Base-by-base conservation (phyloP, 805 yeast species). In the Kregervanrija delftensis region DNA sequence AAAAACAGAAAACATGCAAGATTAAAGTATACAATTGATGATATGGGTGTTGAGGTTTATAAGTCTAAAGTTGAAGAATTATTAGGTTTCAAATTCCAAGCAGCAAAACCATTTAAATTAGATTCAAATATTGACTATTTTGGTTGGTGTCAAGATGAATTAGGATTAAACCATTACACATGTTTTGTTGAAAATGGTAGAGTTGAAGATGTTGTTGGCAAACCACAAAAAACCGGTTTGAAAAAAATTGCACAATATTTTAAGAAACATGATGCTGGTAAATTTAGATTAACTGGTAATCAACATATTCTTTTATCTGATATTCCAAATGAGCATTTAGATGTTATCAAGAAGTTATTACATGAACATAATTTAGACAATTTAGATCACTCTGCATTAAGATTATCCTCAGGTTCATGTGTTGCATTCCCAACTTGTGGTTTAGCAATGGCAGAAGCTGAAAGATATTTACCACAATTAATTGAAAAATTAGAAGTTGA, bases 371-470 rank as follows among this genome's bases (percentile, higher is more conserved):
- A 83, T 64, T 74, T 91, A 51, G 96, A 88, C 63, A 89, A 88
- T 68, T 74, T 89, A 42, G 76, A 81, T 52, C 51, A 49, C 38
- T 81, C 95, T 45, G 95, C 85, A 3, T 72, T 91, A 59, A 80
- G 98, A 65, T 74, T 88, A 47, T 83, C 96, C 9, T 87, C 96
- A 8, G 89, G 96, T 22, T 95, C 98, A 0, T 91, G 98, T 77
- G 98, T 91, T 47, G 97, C 96, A 2, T 82, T 91, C 77, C 98
- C 98, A 54, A 91, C 98, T 1, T 91, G 98, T 79, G 98, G 98
- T 55, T 77, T 91, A 60, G 98, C 98, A 14, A 89, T 91, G 97
- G 98, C 98, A 32, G 98, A 91, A 69, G 84, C 95, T 44, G 98
- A 91, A 71, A 81, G 98, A 62, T 83, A 82, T 63, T 73, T 91